Evolutionary conservation across 768 basidiomycete species (phyloP).

Genomic region (Trametopsis cervina): DNA sequence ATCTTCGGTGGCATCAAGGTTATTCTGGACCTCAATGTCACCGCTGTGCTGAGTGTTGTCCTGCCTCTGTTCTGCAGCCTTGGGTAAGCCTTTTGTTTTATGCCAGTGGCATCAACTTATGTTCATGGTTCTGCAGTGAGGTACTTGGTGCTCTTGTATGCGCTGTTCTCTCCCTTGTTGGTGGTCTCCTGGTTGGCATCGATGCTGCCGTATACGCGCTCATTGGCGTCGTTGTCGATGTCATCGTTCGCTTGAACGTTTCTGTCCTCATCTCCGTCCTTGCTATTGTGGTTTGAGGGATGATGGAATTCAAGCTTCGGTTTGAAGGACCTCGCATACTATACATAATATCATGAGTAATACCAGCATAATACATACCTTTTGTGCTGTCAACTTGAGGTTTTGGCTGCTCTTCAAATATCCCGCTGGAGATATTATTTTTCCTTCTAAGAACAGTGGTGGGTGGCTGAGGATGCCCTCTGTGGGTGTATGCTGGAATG

Average conservation of each 20-base stretch:
- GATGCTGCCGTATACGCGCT: slow-evolving; percentile 17
- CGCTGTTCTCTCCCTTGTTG: slow-evolving; percentile 19
- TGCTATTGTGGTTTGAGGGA: slow-evolving; percentile 13
- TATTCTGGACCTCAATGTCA: slow-evolving; percentile 18
- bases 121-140: slow-evolving; percentile 9
- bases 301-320: background rate
- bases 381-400: too few relatives aligned
- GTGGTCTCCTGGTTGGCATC: slow-evolving; percentile 19
- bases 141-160: slow-evolving; percentile 18
- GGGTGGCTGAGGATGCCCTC: too few relatives aligned
- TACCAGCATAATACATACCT: background rate
- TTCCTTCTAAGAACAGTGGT: too few relatives aligned
- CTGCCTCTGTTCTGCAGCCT: slow-evolving; percentile 18
- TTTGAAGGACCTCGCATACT: background rate
- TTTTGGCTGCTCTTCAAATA: too few relatives aligned
- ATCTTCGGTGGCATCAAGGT: slow-evolving; percentile 22
- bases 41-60: slow-evolving; percentile 12
- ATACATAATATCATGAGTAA: background rate
- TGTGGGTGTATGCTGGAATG: too few relatives aligned
- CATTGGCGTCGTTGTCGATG: slow-evolving; percentile 13
- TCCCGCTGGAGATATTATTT: too few relatives aligned
- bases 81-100: slow-evolving; percentile 13
- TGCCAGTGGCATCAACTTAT: background rate
- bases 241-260: slow-evolving; percentile 21
- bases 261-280: slow-evolving; percentile 19